phyloP scores from a whole-genome alignment of 306 rosid species.

The Inga leiocalycina region DNA sequence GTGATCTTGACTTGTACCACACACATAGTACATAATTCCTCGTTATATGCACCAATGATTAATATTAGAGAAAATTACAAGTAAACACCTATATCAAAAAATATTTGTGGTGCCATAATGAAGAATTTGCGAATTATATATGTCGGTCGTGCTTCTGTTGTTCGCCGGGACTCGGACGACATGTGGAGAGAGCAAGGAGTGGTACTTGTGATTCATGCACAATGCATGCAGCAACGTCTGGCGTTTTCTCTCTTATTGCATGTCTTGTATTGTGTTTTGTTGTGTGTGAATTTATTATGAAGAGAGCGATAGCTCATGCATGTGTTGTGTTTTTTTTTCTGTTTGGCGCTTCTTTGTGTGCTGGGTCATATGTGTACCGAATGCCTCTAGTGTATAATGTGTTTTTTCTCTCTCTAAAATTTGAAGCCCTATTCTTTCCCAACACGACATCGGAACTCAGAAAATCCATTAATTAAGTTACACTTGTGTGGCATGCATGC shows the following conservation, averaged over 20 bases:
- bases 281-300: neutral
- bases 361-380: neutral
- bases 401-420: too few species aligned
- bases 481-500: neutral
- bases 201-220: neutral
- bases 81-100: neutral
- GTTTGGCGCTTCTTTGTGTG: neutral
- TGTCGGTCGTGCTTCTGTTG: neutral
- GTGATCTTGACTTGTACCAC: neutral
- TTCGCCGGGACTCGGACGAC: neutral
- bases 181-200: neutral
- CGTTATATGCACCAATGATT: neutral
- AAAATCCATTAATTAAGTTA: neutral
- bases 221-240: neutral
- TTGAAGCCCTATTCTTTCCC: neutral
- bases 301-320: neutral
- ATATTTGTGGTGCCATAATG: neutral
- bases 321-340: too few species aligned
- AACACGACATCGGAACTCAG: neutral
- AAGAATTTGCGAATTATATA: too few species aligned
- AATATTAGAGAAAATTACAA: neutral
- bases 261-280: neutral
- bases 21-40: neutral
- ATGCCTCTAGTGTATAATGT: neutral
- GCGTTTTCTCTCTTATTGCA: neutral